Base-by-base conservation (phyloP, 2,329 filamentous ascomycete species). In the Bipolaris cookei region DNA sequence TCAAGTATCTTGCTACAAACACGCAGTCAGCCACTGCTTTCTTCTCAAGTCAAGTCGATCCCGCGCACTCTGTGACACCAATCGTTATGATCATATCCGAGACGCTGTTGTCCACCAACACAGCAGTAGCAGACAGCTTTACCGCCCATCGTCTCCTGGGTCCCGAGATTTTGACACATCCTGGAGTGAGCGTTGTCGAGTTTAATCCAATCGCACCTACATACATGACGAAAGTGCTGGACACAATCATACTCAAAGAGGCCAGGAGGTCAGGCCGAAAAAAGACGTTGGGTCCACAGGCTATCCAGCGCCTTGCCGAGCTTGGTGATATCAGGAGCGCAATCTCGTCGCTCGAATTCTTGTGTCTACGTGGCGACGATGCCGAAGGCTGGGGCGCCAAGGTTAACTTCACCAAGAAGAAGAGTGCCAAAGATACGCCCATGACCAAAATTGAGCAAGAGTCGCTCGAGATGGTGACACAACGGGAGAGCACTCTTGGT, bases 151-250 rank as follows among this genome's bases (percentile, higher is more conserved):
- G 93, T 21, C 79, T 99, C 16, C 85, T 99, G 3, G 95, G 96
- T 0, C 89, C 92, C 0, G 90, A 95, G 62, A 90, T 99, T 41
- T 82, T 92, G 13, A 87, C 89, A 39, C 92, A 98, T 75, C 88
- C 91, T 0, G 88, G 88, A 13, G 88, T 92, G 2, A 87, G 86
- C 7, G 82, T 90, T 4, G 91, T 99, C 62, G 93, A 97, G 63
- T 99, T 98, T 78, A 99, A 99, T 69, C 85, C 90, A 11, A 89
- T 99, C 59, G 95, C 95, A 0, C 88, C 92, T 0, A 95, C 94
- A 0, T 85, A 94, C 39, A 84, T 99, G 68, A 83, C 87, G 11
- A 97, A 94, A 76, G 94, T 94, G 0, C 80, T 99, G 4, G 90
- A 95, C 53, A 76, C 90, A 1, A 83, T 97, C 2, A 85, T 98